A percentile compares a stretch with the other conserved stretches of the same genome.
These are phyloP conservation scores for Panicum miliaceum DNA, from an alignment of 176 grass and related monocot genomes.

Conservation along the genomic window DNA sequence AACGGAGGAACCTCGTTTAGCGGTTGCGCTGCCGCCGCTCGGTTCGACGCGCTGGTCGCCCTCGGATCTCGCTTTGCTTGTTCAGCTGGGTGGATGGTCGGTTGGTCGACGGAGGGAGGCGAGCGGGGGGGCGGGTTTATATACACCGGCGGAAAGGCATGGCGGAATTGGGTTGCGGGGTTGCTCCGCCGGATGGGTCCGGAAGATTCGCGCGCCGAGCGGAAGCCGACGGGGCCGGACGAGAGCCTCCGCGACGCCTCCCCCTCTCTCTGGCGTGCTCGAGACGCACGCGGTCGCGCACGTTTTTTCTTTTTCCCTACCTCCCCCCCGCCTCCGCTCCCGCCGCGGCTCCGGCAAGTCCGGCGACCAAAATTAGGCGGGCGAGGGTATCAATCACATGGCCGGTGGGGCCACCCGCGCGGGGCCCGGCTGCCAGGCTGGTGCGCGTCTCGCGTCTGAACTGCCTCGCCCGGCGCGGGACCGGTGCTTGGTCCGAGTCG, in stretches of 20 bases:
- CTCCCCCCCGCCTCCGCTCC: not conserved
- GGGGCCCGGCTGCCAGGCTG: too few relatives aligned
- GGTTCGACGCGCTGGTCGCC: not conserved
- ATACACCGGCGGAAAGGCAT: not conserved
- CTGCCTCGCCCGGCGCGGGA: not conserved
- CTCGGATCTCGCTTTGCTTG: not conserved
- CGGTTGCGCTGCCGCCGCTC: not conserved
- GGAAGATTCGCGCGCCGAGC: slow-evolving; percentile 36
- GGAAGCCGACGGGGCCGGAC: not conserved
- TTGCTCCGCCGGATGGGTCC: not conserved
- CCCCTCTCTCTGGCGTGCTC: not conserved
- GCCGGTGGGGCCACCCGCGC: too few relatives aligned
- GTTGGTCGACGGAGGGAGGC: not conserved
- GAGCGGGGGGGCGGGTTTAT: not conserved
- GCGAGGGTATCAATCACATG: too few relatives aligned
- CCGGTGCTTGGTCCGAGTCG: too few relatives aligned
- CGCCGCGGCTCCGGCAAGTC: not conserved
- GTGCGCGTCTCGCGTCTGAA: not conserved
- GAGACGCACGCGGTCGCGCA: slow-evolving; percentile 4
- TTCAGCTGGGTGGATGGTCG: not conserved
- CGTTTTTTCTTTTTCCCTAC: too few relatives aligned
- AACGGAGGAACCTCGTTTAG: not conserved
- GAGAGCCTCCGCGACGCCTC: not conserved
- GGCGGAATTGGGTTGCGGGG: not conserved
- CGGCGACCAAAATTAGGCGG: not conserved